Percentiles rank a stretch among this genome's conserved stretches.
These are phyloP conservation scores for Pseudotsuga menziesii DNA, from an alignment of 75 land plant species.

Conservation along the genomic window DNA sequence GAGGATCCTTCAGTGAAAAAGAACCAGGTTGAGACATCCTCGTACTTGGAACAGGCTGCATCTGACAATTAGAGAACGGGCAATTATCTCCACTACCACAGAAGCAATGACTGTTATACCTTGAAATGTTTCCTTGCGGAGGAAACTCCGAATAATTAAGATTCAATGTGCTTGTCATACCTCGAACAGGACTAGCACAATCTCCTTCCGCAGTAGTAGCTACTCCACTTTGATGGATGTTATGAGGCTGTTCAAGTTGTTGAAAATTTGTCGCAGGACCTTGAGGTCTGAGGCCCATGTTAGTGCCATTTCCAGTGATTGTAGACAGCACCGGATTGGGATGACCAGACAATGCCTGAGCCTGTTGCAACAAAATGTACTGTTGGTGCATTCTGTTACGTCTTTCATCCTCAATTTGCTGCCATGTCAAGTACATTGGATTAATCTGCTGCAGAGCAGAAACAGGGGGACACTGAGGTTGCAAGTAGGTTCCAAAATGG, in stretches of 20 bases:
- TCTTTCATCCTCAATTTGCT: constrained; percentile 15
- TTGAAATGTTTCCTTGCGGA: constrained; percentile 5
- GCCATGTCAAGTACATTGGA: constrained; percentile 5
- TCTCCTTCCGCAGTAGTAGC: neutral
- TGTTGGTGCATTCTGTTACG: constrained; percentile 21
- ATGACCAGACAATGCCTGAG: constrained; percentile 3
- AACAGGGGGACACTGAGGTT: neutral
- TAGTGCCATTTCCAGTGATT: neutral
- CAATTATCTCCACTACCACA: constrained; percentile 9
- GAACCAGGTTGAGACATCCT: constrained; percentile 3
- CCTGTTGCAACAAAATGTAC: constrained; percentile 18
- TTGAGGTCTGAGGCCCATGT: neutral
- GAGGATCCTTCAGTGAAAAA: constrained; percentile 4
- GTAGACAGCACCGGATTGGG: neutral
- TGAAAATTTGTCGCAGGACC: constrained; percentile 7
- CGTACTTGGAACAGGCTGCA: neutral
- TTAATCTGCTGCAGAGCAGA: neutral
- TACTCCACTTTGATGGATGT: neutral
- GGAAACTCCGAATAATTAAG: constrained; percentile 10
- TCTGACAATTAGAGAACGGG: constrained; percentile 20
- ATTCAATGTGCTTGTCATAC: neutral
- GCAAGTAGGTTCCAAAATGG: constrained; percentile 2
- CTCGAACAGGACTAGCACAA: neutral
- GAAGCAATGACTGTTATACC: constrained; percentile 6
- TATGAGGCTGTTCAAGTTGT: constrained; percentile 2